Evolutionary conservation across 139 green algal genomes (phyloP).

Genomic region (Chlorella sp.): DNA sequence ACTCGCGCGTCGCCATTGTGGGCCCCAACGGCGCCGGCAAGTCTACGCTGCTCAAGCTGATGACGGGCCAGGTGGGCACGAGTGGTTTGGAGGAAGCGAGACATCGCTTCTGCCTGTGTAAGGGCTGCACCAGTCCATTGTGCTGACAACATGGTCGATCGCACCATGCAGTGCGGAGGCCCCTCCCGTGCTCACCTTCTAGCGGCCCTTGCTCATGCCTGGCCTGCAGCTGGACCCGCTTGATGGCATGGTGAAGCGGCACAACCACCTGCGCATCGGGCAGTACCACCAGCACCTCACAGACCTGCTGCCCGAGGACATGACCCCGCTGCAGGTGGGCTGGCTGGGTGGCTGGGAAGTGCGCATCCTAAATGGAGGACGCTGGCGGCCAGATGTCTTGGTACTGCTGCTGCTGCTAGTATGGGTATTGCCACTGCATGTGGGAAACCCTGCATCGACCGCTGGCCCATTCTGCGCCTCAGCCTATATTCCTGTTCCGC

Average conservation of each 20-base stretch:
- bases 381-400: too few species aligned
- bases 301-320: conserved; percentile 80
- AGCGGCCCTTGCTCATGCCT: too few species aligned
- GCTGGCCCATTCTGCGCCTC: too few species aligned
- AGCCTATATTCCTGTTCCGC: not conserved
- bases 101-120: too few species aligned
- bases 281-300: conserved; percentile 90
- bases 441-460: not conserved
- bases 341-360: conserved; percentile 67
- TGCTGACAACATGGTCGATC: too few species aligned
- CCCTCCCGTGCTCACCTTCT: too few species aligned
- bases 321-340: conserved; percentile 64
- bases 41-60: conserved; percentile 98
- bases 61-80: conserved; percentile 71
- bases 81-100: too few species aligned
- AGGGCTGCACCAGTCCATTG: too few species aligned
- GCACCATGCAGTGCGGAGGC: too few species aligned
- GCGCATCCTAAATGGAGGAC: too few species aligned
- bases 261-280: conserved; percentile 95
- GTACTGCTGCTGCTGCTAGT: too few species aligned
- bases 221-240: conserved; percentile 74
- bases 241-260: conserved; percentile 92
- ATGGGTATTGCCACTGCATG: too few species aligned
- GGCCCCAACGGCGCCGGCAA: conserved; percentile 83
- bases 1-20: conserved; percentile 94